These are phyloP conservation scores for Podaxis sp. DNA, from an alignment of 768 basidiomycete species.

Conservation along the genomic window DNA sequence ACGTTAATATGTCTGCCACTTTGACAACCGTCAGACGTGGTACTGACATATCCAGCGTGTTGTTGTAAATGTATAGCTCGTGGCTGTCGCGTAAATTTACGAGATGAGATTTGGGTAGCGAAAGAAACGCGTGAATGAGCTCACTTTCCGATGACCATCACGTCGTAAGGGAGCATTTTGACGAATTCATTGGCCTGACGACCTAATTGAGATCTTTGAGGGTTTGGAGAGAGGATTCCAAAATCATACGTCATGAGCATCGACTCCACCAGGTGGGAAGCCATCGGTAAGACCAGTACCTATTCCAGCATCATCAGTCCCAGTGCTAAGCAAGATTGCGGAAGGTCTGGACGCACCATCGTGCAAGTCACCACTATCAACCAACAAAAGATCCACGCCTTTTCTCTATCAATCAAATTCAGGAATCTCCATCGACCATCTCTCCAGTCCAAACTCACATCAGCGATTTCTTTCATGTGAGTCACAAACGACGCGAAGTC, in stretches of 20 bases:
- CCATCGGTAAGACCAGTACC: conserved; percentile 81
- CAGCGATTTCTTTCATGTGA: conserved; percentile 77
- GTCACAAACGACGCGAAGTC: conserved; percentile 85
- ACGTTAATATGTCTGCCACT: conserved; percentile 1
- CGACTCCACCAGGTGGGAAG: conserved; percentile 64
- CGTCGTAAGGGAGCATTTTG: conserved; percentile 72
- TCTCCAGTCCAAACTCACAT: conserved; percentile 30
- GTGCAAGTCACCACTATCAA: conserved; percentile 81
- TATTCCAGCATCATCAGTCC: conserved; percentile 22
- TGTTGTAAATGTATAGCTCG: conserved; percentile 74
- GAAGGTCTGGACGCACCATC: conserved; percentile 43
- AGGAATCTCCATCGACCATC: background rate
- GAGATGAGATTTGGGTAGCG: background rate
- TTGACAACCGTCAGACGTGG: background rate
- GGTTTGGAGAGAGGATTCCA: background rate
- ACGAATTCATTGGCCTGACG: conserved; percentile 74
- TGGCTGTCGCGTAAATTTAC: conserved; percentile 45
- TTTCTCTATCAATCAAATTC: conserved; percentile 40
- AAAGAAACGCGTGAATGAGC: conserved; percentile 22
- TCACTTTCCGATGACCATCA: conserved; percentile 83
- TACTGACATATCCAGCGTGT: conserved; percentile 64
- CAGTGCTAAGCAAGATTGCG: background rate
- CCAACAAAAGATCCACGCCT: conserved; percentile 79
- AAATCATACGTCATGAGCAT: conserved; percentile 63
- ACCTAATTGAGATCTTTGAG: background rate